These are phyloP conservation scores for Balamuthia mandrillaris DNA, from an alignment of 208 protist species.

Conservation along the genomic window DNA sequence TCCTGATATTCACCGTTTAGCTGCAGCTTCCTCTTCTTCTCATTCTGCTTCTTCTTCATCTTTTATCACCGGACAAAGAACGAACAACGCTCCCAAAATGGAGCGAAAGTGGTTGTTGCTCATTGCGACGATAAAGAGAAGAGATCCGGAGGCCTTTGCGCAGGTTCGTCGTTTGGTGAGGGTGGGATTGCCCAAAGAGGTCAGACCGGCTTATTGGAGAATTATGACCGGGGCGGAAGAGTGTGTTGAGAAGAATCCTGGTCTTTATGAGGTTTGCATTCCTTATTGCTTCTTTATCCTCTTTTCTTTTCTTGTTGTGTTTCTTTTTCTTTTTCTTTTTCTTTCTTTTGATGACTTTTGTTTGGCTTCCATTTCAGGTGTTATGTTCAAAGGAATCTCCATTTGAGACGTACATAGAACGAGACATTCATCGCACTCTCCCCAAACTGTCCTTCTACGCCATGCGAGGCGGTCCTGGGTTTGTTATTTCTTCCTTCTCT, in stretches of 20 bases:
- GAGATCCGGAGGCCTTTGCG: too few relatives aligned
- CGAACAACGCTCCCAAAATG: neutral
- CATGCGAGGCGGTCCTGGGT: neutral
- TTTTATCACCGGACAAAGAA: neutral
- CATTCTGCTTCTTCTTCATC: neutral
- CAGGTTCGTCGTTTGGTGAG: neutral
- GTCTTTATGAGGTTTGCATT: neutral
- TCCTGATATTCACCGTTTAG: neutral
- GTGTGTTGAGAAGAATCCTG: constrained; percentile 6
- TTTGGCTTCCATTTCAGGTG: too few relatives aligned
- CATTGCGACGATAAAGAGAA: neutral
- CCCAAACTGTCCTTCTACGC: neutral
- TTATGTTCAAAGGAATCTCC: neutral
- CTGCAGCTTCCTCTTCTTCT: neutral
- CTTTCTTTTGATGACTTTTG: too few relatives aligned
- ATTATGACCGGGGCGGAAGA: neutral
- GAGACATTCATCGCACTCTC: neutral
- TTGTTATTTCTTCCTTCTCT: too few relatives aligned
- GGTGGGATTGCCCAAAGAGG: neutral
- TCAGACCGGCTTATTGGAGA: neutral
- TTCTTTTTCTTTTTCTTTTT: too few relatives aligned
- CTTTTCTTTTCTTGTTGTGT: too few relatives aligned
- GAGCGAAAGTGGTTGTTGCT: too few relatives aligned
- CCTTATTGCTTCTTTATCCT: too few relatives aligned
- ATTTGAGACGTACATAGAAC: neutral